Evolutionary conservation across 306 rosid species (phyloP), one percentile per base, ranked within the genome.

Genomic region (Sicyos edulis): DNA sequence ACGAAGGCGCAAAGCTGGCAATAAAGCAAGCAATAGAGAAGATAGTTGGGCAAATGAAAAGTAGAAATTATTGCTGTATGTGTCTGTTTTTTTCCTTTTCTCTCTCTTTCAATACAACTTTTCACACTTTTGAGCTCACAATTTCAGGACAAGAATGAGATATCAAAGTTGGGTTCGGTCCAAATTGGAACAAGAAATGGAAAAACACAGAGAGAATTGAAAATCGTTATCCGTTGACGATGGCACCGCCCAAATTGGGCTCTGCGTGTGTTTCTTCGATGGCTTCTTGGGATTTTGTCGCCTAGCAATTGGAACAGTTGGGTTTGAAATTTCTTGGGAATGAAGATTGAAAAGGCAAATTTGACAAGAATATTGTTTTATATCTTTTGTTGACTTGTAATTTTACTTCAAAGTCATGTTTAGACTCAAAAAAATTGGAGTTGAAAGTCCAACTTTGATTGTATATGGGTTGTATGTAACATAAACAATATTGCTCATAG

Each of bases 1-100:
- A 85, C 88, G 83, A 86, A 76, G 75, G 69, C 24, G 85, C 69
- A 81, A 85, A 85, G 96, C 96, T 95, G 96, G 99, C 95, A 95
- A 85, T 77, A 83, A 80, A 84, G 85, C 79, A 75, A 78, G 83
- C 62, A 60, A 82, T 50, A 71, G 61, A 71, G 61, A 76, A 54
- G 75, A 78, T 55, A 83, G 78, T 79, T 78, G 84, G 75, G 70
- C 42, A 83, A 84, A 80, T 78, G 81, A 75, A 76, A 77, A 80
- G 89, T 83, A 86, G 51, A 72, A 91, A 93, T 91, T 85, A 89
- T 91, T 91, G 97, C 84, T 77, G 70, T 72, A 74, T 75, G 83
- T 54, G 81, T n/a, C 53, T 73, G 47, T 70, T 74, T 54, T 53
- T 20, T 61, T 40, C 45, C 55, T 63, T 63, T 17, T 40, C 51